Base-by-base conservation (phyloP, 2,329 filamentous ascomycete genomes). In the Trichophyton schoenleinii region DNA sequence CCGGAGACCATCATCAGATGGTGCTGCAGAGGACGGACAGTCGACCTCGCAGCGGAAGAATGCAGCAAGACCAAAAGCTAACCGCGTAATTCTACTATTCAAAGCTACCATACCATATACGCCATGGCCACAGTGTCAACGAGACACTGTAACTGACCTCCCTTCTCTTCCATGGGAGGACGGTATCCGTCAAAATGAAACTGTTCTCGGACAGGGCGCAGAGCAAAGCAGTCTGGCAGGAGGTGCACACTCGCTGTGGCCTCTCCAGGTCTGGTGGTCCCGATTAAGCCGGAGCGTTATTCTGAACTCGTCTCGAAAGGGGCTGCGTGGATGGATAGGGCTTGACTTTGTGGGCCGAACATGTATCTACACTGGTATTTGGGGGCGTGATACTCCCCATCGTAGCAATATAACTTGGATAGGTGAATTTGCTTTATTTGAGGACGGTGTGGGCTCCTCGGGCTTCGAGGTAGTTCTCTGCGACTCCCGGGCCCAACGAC, bases 231-330 rank as follows among this genome's bases (percentile, higher is more conserved):
- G 41, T n/a, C 41, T 64, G 64, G 66, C 70, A 61, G 67, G 64
- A 42, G 59, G 41, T 34, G 8, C 44, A 46, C 62, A 42, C 9
- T 28, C 48, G 15, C 15, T 20, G 41, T 44, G 41, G n/a, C n/a
- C 41, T 44, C 58, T 58, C 62, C 63, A 53, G 59, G 61, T 63
- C 64, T 61, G 87, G 89, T 61, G 87, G 89, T 89, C 88, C 87
- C 89, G 87, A 95, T 94, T 96, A 96, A 96, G 91, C 91, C 91
- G 91, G 91, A 95, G 91, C 89, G 84, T 83, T 86, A 87, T 86
- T 85, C 91, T 86, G 83, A 89, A 86, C 82, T 84, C 81, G 80
- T 79, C 77, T 83, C 79, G 88, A 95, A 78, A 95, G 88, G 83
- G 80, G 74, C 74, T 77, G 79, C 85, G 84, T 87, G 89, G 86